phyloP scores from a whole-genome alignment of 495 filamentous ascomycete genomes.

The Lentithecium fluviatile region DNA sequence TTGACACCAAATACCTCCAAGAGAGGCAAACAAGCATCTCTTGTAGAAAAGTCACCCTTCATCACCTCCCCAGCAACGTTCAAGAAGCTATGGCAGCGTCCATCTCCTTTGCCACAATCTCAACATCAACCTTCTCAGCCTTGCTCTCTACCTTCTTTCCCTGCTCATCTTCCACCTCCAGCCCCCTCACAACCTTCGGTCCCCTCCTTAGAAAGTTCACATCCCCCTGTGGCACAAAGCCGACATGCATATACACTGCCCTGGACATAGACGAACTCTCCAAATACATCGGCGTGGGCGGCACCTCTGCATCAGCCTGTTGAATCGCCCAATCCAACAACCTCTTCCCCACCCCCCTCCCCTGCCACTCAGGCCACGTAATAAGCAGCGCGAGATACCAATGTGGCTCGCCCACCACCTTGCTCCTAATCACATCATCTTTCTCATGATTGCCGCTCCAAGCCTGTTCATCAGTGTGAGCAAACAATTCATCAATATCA shows the following conservation, averaged over 20 bases:
- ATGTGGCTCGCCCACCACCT: constrained; percentile 9
- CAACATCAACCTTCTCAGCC: too few relatives aligned
- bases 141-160: too few relatives aligned
- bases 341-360: constrained; percentile 8
- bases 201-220: constrained; percentile 2
- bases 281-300: constrained; percentile 13
- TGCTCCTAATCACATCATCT: not conserved
- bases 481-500: constrained; percentile 1
- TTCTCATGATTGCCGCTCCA: not conserved
- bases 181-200: not conserved
- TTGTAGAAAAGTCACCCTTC: too few relatives aligned
- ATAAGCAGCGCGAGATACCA: constrained; percentile 15
- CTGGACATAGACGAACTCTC: constrained; percentile 10
- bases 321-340: constrained; percentile 17
- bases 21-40: too few relatives aligned
- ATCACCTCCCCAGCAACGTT: too few relatives aligned
- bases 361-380: constrained; percentile 9
- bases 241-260: constrained; percentile 16
- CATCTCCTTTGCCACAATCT: too few relatives aligned
- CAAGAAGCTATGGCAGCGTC: too few relatives aligned
- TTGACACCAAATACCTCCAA: too few relatives aligned
- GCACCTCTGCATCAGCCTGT: not conserved
- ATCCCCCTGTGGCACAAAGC: constrained; percentile 12
- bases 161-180: too few relatives aligned
- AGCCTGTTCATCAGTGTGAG: not conserved